Evolutionary conservation across 2,329 filamentous ascomycete species (phyloP), one percentile per base, ranked within the genome.

Genomic region (Botrytis fabae): DNA sequence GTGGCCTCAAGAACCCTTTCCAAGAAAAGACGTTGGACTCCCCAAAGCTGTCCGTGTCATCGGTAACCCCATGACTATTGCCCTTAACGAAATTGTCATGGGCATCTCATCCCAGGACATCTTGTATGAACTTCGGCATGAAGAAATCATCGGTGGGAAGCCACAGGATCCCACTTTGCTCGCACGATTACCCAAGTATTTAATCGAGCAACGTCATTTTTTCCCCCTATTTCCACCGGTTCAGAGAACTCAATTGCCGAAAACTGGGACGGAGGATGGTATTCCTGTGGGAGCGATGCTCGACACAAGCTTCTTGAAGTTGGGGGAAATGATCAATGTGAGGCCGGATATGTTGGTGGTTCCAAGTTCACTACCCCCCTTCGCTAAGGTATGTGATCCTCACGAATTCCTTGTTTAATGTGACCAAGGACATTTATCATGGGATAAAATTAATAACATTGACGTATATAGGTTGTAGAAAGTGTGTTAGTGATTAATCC

Each of bases 401-500:
- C 12, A 32, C 25, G 8, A 48, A 8, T 9, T 10, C 32, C 10
- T 32, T 9, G 38, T 54, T 28, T 12, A 44, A 12, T 62, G 38
- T 44, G 16, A 25, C 28, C 35, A 51, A 28, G 32, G 14, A 6
- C 9, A 20, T 51, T 48, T 2, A 4, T 54, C 25, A 25, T 28
- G 18, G 25, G 6, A 42, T 42, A 20, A 42, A 14, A 32, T 51
- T 57, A 51, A 42, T 73, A 44, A 73, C 8, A 6, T 28, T 40
- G 35, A 40, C 28, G 28, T 40, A 44, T 73, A 2, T 77, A 97
- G 94, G 94, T 98, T 60, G 91, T 98, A 18, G 93, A 98, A 79
- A 93, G 92, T 77, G 94, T 98, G 0, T 83, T 98, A 10, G 90
- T 94, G 20, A 92, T 99, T 79, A 99, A 99, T 81, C 95, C 96